phyloP scores from a whole-genome alignment of 2,329 filamentous ascomycete species.

The Sporothrix dimorphospora region DNA sequence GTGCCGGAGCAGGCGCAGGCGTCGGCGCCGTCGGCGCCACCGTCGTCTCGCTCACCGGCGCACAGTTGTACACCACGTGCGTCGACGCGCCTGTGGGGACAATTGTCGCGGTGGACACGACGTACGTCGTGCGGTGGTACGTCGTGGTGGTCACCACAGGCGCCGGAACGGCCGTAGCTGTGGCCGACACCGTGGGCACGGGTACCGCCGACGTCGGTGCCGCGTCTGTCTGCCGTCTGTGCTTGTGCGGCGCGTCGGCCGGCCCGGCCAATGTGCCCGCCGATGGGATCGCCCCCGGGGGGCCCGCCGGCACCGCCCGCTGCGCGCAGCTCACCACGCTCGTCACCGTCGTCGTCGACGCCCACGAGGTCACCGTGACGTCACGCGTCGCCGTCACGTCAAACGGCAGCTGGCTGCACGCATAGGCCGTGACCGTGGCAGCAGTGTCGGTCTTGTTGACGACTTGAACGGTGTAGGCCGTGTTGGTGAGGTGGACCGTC shows the following conservation, averaged over 20 bases:
- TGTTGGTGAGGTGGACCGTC: slow-evolving; percentile 39
- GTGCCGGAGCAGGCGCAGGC: neutral
- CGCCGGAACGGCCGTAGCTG: neutral
- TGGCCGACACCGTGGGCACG: neutral
- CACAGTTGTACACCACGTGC: slow-evolving; percentile 22
- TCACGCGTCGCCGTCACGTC: slow-evolving; percentile 22
- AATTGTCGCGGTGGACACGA: slow-evolving; percentile 9
- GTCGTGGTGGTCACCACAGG: neutral
- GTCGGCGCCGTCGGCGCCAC: neutral
- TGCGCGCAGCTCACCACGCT: neutral
- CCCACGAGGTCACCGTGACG: slow-evolving; percentile 15
- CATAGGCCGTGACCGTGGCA: slow-evolving; percentile 22
- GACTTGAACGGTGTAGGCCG: slow-evolving; percentile 31
- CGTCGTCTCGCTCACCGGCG: slow-evolving; percentile 15
- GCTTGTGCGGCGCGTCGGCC: neutral
- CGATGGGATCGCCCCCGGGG: neutral
- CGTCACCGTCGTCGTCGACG: slow-evolving; percentile 16
- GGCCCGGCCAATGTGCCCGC: neutral
- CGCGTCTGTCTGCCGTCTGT: neutral
- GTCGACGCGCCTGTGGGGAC: slow-evolving; percentile 11
- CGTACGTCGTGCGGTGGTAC: slow-evolving; percentile 24
- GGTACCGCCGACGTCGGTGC: neutral
- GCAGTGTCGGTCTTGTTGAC: slow-evolving; percentile 21
- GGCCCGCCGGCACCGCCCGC: slow-evolving; percentile 1
- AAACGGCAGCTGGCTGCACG: slow-evolving; percentile 28